These are phyloP conservation scores for Aspergillus funiculosus DNA, from an alignment of 495 filamentous ascomycete species.

Conservation along the genomic window DNA sequence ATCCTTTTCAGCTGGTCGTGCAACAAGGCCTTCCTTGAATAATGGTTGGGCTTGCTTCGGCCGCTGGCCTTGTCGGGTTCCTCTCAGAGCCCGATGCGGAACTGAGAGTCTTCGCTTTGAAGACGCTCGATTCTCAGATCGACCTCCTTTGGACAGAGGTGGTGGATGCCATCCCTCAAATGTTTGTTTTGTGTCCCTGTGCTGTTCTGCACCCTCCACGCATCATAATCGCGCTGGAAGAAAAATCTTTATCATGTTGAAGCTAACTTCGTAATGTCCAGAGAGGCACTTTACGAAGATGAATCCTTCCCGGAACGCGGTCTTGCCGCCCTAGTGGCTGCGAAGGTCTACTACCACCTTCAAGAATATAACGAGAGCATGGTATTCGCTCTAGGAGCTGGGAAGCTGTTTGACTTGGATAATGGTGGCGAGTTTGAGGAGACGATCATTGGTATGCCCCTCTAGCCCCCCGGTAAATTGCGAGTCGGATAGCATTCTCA, in stretches of 20 bases:
- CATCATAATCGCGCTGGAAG: neutral
- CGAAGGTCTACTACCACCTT: constrained; percentile 98
- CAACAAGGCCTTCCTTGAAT: constrained; percentile 15
- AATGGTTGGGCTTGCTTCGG: constrained; percentile 94
- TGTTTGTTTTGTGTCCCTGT: constrained; percentile 55
- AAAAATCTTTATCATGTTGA: neutral
- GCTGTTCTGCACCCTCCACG: neutral
- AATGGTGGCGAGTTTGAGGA: constrained; percentile 94
- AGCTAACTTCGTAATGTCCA: constrained; percentile 36
- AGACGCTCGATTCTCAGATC: constrained; percentile 90
- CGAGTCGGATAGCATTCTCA: constrained; percentile 10
- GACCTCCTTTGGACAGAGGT: constrained; percentile 97
- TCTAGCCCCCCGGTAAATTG: neutral
- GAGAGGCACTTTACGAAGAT: constrained; percentile 97
- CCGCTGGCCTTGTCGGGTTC: constrained; percentile 90
- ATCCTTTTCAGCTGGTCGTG: constrained; percentile 6
- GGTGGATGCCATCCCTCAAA: constrained; percentile 81
- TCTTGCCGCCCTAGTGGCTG: constrained; percentile 87
- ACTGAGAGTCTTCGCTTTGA: constrained; percentile 87
- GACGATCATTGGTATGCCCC: constrained; percentile 71
- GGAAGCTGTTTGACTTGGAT: constrained; percentile 90
- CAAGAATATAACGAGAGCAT: constrained; percentile 99
- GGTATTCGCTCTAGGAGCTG: constrained; percentile 93
- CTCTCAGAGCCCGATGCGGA: constrained; percentile 89
- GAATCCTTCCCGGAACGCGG: constrained; percentile 89